phyloP scores from a whole-genome alignment of 257 asterid genomes.

The Lantana camara region DNA sequence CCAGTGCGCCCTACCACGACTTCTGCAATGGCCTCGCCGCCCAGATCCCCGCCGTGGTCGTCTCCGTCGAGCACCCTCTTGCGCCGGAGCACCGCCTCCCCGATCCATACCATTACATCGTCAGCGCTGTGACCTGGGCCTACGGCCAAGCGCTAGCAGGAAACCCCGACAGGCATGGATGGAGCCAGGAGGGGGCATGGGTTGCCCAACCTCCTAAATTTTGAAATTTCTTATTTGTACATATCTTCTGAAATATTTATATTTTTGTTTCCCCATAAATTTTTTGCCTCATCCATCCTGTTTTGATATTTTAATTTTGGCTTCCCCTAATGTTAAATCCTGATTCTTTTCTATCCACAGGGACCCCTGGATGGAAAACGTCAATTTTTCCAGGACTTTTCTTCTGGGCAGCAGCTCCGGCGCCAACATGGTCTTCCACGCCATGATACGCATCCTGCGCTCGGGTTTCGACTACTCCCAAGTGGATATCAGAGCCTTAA shows the following conservation, averaged over 20 bases:
- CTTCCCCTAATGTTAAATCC: too few relatives aligned
- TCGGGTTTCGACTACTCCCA: conserved; percentile 7
- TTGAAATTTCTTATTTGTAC: too few relatives aligned
- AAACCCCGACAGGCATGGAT: too few relatives aligned
- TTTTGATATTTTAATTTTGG: too few relatives aligned
- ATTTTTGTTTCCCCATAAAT: too few relatives aligned
- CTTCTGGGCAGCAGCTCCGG: conserved; percentile 32
- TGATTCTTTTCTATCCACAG: too few relatives aligned
- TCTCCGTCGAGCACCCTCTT: conserved; percentile 45
- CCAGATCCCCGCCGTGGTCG: conserved; percentile 35
- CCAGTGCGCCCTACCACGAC: conserved; percentile 44
- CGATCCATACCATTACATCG: conserved; percentile 43
- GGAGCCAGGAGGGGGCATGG: too few relatives aligned
- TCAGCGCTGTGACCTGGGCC: conserved; percentile 36
- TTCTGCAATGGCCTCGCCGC: conserved; percentile 39
- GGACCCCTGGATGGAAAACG: conserved; percentile 41
- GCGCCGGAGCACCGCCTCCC: conserved; percentile 54
- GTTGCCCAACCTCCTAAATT: too few relatives aligned
- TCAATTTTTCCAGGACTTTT: conserved; percentile 31
- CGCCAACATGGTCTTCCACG: conserved; percentile 28
- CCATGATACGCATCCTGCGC: conserved; percentile 19
- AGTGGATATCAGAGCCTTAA: conserved; percentile 17
- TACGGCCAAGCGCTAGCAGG: neutral
- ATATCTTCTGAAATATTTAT: too few relatives aligned
- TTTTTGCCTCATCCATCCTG: too few relatives aligned